Evolutionary conservation across 2,329 filamentous ascomycete genomes (phyloP), one percentile per base, ranked within the genome.

Genomic region (Fusarium coffeatum): DNA sequence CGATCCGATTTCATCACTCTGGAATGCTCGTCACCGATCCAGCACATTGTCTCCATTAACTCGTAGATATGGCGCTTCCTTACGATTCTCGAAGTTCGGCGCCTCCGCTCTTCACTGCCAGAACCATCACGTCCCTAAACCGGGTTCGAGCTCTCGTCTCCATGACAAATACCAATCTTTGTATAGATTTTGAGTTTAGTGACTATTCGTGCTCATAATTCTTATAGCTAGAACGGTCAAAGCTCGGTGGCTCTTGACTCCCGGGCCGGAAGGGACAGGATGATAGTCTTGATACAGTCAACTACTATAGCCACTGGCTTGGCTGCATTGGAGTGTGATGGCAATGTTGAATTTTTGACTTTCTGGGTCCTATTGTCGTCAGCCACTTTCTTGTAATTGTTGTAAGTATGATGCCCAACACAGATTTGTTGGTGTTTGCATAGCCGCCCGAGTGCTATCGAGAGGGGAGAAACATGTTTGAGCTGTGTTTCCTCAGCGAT

Each of bases 91-190:
- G 23, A 65, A 68, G 55, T 46, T 69, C 65, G 66, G 66, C 65
- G 66, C 68, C 68, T 71, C 68, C 64, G 64, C 37, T 47, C 40
- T 54, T 27, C 41, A 54, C 37, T 15, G 22, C 28, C 27, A 42
- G 49, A 16, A 51, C 23, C 30, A 53, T 42, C 55, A 18, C 37
- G 28, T 45, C 50, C 55, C 25, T 15, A 55, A 46, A 45, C 53
- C 28, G 27, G 47, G 45, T 42, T 34, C 23, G 41, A 56, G 48
- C 41, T 15, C 16, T 11, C 30, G 22, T 32, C 32, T 13, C 6
- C 46, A 59, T 69, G 53, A 65, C 68, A 71, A 66, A 71, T 71
- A 28, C 23, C 25, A 20, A 28, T 18, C 23, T 27, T 48, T 20
- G 16, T 30, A 50, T 20, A 23, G 6, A 15, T 22, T 55, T 58